These are phyloP conservation scores for Gaertneriomyces semiglobifer DNA, from an alignment of 192 early-diverging fungal genomes.

Conservation along the genomic window DNA sequence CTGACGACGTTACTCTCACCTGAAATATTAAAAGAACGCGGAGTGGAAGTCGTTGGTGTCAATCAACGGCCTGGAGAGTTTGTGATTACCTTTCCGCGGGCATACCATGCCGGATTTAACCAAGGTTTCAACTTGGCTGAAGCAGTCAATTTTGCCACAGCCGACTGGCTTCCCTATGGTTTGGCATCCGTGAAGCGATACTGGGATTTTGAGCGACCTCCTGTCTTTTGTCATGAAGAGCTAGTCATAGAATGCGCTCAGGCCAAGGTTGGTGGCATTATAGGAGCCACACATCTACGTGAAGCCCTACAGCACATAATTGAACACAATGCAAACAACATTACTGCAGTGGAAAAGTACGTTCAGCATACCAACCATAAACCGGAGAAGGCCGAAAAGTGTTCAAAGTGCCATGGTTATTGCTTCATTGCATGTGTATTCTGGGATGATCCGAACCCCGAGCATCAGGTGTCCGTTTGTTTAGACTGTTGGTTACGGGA, in stretches of 20 bases:
- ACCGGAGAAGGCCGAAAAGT: too few relatives aligned
- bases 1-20: constrained; percentile 90
- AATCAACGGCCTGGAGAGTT: constrained; percentile 93
- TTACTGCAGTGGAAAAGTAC: too few relatives aligned
- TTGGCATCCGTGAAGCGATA: constrained; percentile 78
- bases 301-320: too few relatives aligned
- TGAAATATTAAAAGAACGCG: constrained; percentile 60
- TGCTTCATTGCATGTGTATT: too few relatives aligned
- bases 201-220: constrained; percentile 70
- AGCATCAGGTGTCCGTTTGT: too few relatives aligned
- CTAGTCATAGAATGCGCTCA: constrained; percentile 41
- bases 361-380: too few relatives aligned
- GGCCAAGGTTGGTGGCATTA: too few relatives aligned
- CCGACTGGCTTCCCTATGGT: constrained; percentile 86
- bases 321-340: too few relatives aligned
- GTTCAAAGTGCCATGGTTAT: too few relatives aligned
- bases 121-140: constrained; percentile 96
- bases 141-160: constrained; percentile 94
- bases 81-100: constrained; percentile 89
- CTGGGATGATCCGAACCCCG: too few relatives aligned
- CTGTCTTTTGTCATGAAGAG: constrained; percentile 95
- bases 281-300: constrained; percentile 27
- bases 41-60: constrained; percentile 70
- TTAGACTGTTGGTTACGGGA: too few relatives aligned
- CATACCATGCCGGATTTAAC: constrained; percentile 96